These are phyloP conservation scores for Leucosporidium creatinivorum DNA, from an alignment of 768 basidiomycete genomes.

Conservation along the genomic window DNA sequence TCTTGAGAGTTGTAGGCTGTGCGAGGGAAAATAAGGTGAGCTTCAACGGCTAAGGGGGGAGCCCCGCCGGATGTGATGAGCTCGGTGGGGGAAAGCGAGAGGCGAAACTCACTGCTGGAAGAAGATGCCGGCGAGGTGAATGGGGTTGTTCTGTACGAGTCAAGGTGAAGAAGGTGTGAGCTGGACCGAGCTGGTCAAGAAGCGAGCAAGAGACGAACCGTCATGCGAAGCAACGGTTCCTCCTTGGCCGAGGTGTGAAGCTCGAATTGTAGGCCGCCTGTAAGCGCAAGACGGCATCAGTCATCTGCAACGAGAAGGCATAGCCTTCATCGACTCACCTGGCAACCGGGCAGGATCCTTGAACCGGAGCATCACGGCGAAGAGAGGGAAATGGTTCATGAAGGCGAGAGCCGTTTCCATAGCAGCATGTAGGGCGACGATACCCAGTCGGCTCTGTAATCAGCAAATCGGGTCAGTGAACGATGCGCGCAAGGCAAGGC, in stretches of 20 bases:
- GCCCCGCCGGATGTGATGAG: not conserved
- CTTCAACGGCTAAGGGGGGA: not conserved
- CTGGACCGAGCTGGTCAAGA: too few relatives aligned
- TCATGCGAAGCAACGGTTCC: not conserved
- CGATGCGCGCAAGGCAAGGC: not conserved
- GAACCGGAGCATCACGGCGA: slow-evolving; percentile 69
- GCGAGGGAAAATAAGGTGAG: too few relatives aligned
- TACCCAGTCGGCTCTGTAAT: slow-evolving; percentile 50
- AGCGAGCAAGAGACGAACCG: not conserved
- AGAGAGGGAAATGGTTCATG: slow-evolving; percentile 88
- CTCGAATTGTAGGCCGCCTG: slow-evolving; percentile 8
- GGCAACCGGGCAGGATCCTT: slow-evolving; percentile 81
- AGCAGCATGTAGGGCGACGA: slow-evolving; percentile 55
- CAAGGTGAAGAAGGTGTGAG: too few relatives aligned
- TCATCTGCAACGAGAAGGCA: not conserved
- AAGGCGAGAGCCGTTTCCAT: slow-evolving; percentile 64
- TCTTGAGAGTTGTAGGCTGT: not conserved
- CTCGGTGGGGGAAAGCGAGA: not conserved
- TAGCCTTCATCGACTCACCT: too few relatives aligned
- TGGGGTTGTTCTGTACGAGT: not conserved
- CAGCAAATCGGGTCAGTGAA: not conserved
- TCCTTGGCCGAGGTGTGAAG: not conserved
- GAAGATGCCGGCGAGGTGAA: slow-evolving; percentile 1
- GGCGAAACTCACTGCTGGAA: slow-evolving; percentile 5
- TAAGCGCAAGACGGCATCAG: not conserved